Evolutionary conservation across 164 flowering plant genomes (phyloP).

Genomic region (Malania oleifera): DNA sequence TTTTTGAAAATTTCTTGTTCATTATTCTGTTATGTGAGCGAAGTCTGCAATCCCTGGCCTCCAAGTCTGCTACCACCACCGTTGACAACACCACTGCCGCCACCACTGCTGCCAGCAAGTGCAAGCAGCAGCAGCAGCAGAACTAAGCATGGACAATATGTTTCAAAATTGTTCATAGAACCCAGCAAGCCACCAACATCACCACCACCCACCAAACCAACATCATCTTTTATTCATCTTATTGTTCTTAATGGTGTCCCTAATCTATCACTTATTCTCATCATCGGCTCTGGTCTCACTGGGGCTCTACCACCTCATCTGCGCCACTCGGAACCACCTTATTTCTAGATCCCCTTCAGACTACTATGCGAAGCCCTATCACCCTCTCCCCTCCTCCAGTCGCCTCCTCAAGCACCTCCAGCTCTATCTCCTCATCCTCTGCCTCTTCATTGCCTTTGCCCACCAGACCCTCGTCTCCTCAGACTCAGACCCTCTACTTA

Average conservation of each 20-base stretch:
- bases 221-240: no score
- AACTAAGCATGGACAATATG: no score
- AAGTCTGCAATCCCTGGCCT: no score
- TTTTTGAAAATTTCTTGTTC: no score
- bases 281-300: constrained; percentile 46
- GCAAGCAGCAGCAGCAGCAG: no score
- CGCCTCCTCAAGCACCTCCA: constrained; percentile 40
- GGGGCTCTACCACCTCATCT: constrained; percentile 73
- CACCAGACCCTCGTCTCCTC: constrained; percentile 52
- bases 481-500: constrained; percentile 68
- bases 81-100: no score
- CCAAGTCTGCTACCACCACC: no score
- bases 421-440: constrained; percentile 50
- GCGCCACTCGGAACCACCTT: constrained; percentile 47
- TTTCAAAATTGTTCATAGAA: no score
- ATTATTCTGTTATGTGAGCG: no score
- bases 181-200: no score
- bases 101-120: no score
- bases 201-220: no score
- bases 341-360: constrained; percentile 40
- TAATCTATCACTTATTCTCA: constrained; percentile 46
- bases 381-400: constrained; percentile 37
- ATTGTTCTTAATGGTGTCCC: constrained; percentile 35
- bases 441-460: constrained; percentile 44
- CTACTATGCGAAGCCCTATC: constrained; percentile 63